These are phyloP conservation scores for Fraxinus excelsior DNA, from an alignment of 257 asterid genomes.

Conservation along the genomic window DNA sequence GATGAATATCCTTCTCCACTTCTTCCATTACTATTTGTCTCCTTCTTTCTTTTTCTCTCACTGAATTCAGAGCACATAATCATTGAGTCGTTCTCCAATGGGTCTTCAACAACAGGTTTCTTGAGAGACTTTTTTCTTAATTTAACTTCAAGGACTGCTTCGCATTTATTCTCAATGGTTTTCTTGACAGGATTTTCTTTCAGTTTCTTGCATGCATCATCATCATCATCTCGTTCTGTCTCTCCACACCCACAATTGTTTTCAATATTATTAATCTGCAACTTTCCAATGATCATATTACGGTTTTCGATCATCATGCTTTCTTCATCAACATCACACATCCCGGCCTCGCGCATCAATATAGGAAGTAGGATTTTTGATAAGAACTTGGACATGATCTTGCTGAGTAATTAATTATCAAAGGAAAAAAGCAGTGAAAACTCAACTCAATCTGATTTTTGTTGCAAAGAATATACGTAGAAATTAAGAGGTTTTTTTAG, in stretches of 20 bases:
- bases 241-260: not conserved
- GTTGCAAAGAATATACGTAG: too few species aligned
- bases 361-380: not conserved
- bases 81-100: not conserved
- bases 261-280: not conserved
- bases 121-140: not conserved
- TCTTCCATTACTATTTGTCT: not conserved
- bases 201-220: not conserved
- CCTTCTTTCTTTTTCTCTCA: not conserved
- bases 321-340: not conserved
- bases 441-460: too few species aligned
- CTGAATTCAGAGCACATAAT: not conserved
- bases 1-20: too few species aligned
- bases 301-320: too few species aligned
- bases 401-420: not conserved
- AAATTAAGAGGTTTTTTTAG: too few species aligned
- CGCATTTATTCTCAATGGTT: not conserved
- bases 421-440: too few species aligned
- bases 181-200: not conserved
- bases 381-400: not conserved
- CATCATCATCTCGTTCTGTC: not conserved
- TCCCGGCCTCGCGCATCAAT: not conserved
- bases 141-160: not conserved
- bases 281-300: not conserved
- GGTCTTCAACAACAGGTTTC: not conserved